Base-by-base conservation (phyloP, 495 filamentous ascomycete genomes). In the Tuber borchii region DNA sequence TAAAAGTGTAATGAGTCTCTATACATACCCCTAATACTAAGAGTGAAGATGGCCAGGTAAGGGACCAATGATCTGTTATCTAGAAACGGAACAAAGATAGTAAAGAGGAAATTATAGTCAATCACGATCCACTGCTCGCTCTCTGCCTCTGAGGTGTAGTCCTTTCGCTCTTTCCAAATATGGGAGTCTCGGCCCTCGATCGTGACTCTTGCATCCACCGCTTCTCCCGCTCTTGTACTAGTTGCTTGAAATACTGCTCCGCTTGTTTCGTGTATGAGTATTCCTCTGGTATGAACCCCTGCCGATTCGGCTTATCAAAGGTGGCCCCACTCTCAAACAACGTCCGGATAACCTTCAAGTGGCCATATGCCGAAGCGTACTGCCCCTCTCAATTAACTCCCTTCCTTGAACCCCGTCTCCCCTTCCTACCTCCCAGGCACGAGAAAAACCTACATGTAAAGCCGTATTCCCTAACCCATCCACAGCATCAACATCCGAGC, bases 381-480 rank as follows among this genome's bases (percentile, higher is more conserved):
- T 96, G 78, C 19, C 34, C 56, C 26, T 10, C n/a, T n/a, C n/a
- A 65, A 65, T 65, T 65, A 65, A 26, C 56, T 17, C 14, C 10
- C 56, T 65, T 34, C 26, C 6, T 65, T 16, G 56, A 34, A 34
- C 10, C 56, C 12, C 26, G 12, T 14, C 9, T 26, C 56, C 56
- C 56, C 26, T 31, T 26, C 56, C n/a, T 22, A 26, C 2, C 26
- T 31, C 12, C 56, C 14, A 1, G 3, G 14, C 12, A 34, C 26
- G 22, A 17, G 26, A 46, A 37, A 26, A 26, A 73, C 88, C 87
- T 83, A 88, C 90, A 84, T 96, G 93, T 73, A 95, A 86, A 19
- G 92, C 89, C 34, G 92, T 94, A 80, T 94, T 94, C 17, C 93
- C 93, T 34, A 89, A 86, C 17, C 84, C 77, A 82, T 96, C 93